Conservation (phyloP, 352 stramenopile species). For the Phytophthora cactorum region DNA sequence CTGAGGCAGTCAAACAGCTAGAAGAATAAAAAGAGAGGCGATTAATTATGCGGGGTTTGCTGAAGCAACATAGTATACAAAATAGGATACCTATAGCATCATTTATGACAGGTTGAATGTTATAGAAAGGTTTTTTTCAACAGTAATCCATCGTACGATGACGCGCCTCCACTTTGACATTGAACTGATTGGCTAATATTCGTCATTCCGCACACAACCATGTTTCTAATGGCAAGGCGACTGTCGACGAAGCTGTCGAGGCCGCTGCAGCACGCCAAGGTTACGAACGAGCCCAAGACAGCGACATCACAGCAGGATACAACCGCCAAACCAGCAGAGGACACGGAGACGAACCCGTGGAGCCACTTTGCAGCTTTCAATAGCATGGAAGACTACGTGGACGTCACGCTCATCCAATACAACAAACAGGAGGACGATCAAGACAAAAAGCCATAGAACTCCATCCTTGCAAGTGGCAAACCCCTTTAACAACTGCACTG, state of each 20-base stretch:
- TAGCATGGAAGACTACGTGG: slow-evolving; percentile 77
- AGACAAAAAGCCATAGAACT: slow-evolving; percentile 2
- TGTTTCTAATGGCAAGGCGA: slow-evolving; percentile 6
- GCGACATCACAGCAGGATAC: background rate
- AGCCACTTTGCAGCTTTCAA: slow-evolving; percentile 70
- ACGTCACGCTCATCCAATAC: slow-evolving; percentile 74
- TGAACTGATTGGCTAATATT: slow-evolving; percentile 16
- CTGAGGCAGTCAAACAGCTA: slow-evolving; percentile 1
- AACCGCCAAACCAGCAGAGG: background rate
- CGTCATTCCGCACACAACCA: slow-evolving; percentile 10
- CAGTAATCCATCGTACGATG: slow-evolving; percentile 4
- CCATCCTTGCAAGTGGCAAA: background rate
- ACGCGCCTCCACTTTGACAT: slow-evolving; percentile 15
- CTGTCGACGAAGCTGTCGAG: slow-evolving; percentile 26
- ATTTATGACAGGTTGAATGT: background rate
- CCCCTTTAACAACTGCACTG: slow-evolving; percentile 22
- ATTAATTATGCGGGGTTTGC: background rate
- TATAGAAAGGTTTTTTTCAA: slow-evolving; percentile 8
- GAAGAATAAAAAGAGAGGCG: background rate
- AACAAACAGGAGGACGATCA: slow-evolving; percentile 41
- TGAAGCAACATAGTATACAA: too few species aligned
- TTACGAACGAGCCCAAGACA: slow-evolving; percentile 1
- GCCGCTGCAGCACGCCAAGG: slow-evolving; percentile 6
- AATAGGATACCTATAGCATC: background rate
- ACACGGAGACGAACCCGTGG: slow-evolving; percentile 30